Conservation (phyloP, 1,139 yeast genomes). For the Suhomyces bokatorum region DNA sequence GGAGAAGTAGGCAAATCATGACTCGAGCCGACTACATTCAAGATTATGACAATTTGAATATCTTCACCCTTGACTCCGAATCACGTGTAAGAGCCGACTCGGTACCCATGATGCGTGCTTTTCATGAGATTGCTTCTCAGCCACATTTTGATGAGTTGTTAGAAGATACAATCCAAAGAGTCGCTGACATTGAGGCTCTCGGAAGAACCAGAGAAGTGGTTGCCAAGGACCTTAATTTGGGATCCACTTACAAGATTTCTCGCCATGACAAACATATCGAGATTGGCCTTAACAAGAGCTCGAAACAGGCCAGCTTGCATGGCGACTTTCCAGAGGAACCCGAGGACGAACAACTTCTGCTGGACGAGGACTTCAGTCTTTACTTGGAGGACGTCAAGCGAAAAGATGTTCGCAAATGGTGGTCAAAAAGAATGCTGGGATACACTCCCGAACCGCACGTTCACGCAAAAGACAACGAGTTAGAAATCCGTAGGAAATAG, state of each 20-base stretch:
- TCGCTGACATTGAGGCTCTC: conserved; percentile 72
- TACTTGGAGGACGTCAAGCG: conserved; percentile 43
- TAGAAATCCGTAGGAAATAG: conserved; percentile 6
- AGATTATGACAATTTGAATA: conserved; percentile 68
- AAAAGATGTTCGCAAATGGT: conserved; percentile 44
- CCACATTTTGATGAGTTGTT: conserved; percentile 73
- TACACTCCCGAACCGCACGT: conserved; percentile 1
- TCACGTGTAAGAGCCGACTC: conserved; percentile 79
- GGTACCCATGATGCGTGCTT: conserved; percentile 88
- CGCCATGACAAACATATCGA: conserved; percentile 15
- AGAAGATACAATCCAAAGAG: conserved; percentile 68
- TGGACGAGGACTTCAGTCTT: conserved; percentile 26
- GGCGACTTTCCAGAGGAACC: conserved; percentile 22
- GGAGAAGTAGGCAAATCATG: conserved; percentile 86
- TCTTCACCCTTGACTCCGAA: conserved; percentile 75
- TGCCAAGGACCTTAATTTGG: conserved; percentile 65
- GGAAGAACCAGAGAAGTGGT: conserved; percentile 83
- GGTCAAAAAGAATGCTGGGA: conserved; percentile 45
- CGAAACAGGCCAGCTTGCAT: conserved; percentile 23
- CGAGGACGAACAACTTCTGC: conserved; percentile 18
- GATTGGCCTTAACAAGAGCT: conserved; percentile 18
- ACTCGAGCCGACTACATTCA: conserved; percentile 82
- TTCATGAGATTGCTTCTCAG: conserved; percentile 71
- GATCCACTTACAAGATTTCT: conserved; percentile 42
- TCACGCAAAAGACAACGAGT: not conserved